A percentile compares a stretch with the other conserved stretches of the same genome.
These are phyloP conservation scores for Corylus avellana DNA, from an alignment of 306 rosid species.

Conservation along the genomic window DNA sequence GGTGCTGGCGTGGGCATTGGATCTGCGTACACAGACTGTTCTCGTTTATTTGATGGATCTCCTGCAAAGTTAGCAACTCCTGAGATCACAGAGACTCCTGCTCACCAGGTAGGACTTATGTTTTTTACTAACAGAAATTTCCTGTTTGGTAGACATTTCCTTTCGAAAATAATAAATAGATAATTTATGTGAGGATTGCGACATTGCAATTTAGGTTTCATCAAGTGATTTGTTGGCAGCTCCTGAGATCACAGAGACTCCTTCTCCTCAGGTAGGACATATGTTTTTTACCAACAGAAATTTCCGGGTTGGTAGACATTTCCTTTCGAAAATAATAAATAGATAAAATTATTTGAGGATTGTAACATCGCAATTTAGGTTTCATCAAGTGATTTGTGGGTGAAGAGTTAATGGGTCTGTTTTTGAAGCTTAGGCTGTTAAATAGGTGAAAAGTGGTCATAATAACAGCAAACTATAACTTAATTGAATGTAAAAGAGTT, in stretches of 20 bases:
- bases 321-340: background rate
- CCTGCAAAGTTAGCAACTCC: conserved; percentile 45
- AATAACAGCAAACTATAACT: background rate
- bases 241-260: conserved; percentile 41
- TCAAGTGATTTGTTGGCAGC: conserved; percentile 6
- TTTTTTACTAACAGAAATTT: background rate
- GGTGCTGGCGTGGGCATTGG: conserved; percentile 91
- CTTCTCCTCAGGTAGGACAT: conserved; percentile 42
- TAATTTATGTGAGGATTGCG: background rate
- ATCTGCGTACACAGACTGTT: conserved; percentile 79
- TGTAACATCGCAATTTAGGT: background rate
- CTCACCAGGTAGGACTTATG: conserved; percentile 37
- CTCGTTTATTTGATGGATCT: conserved; percentile 58
- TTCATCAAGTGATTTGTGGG: background rate
- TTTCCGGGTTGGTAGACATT: background rate
- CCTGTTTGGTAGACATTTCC: background rate
- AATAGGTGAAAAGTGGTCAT: background rate
- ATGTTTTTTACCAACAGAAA: background rate
- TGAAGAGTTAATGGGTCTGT: background rate
- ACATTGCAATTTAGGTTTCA: background rate
- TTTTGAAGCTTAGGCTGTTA: background rate
- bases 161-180: background rate
- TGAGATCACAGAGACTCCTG: conserved; percentile 41
- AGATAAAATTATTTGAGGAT: background rate
- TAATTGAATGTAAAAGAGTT: background rate